A percentile compares a stretch with the other conserved stretches of the same genome.
These are phyloP conservation scores for Conticribra weissflogii DNA, from an alignment of 108 stramenopile genomes.

Conservation along the genomic window DNA sequence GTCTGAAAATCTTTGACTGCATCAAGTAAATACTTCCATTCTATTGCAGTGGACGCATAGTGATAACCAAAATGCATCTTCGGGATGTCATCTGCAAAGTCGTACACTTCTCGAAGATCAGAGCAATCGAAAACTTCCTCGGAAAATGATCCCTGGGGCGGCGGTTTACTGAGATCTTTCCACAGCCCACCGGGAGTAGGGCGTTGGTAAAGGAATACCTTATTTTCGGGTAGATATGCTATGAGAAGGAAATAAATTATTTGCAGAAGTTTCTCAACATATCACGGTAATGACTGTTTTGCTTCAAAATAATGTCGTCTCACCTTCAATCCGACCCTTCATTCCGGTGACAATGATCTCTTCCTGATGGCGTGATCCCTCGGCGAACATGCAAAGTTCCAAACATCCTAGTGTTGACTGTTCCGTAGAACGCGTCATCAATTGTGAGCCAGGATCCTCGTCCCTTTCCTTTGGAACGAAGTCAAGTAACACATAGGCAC, in stretches of 20 bases:
- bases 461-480: constrained; percentile 36
- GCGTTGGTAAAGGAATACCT: constrained; percentile 74
- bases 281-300: no score
- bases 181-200: constrained; percentile 54
- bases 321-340: constrained; percentile 74
- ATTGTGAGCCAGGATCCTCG: constrained; percentile 1
- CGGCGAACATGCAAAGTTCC: constrained; percentile 86
- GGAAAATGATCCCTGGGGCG: constrained; percentile 60
- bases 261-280: no score
- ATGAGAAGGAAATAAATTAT: neutral
- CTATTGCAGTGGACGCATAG: constrained; percentile 81
- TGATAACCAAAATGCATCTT: constrained; percentile 78
- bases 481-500: constrained; percentile 79
- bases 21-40: constrained; percentile 69
- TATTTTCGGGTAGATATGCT: constrained; percentile 88
- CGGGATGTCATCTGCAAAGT: constrained; percentile 63
- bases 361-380: constrained; percentile 87
- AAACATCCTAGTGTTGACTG: constrained; percentile 68
- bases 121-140: constrained; percentile 75
- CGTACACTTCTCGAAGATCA: constrained; percentile 69
- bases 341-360: constrained; percentile 89
- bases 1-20: constrained; percentile 54
- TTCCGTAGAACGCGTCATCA: constrained; percentile 22
- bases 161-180: constrained; percentile 75
- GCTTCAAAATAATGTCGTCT: neutral